phyloP scores from a whole-genome alignment of 495 filamentous ascomycete genomes.

The Cercophora samala region DNA sequence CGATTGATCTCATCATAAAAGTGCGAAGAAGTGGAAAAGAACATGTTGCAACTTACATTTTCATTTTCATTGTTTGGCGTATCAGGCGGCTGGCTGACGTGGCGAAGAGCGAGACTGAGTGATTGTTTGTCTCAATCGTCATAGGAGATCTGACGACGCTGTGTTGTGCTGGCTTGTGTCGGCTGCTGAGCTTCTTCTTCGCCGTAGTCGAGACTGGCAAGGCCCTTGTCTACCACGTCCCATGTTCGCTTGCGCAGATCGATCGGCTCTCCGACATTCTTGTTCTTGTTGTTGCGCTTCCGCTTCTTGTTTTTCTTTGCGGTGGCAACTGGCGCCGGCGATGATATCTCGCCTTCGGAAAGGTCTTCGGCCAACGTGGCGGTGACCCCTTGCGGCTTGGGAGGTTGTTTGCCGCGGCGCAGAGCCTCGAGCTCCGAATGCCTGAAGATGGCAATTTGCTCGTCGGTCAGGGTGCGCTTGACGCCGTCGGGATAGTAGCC shows the following conservation, averaged over 20 bases:
- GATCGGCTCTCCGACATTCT: conserved; percentile 42
- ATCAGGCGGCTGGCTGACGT: neutral
- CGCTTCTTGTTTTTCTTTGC: conserved; percentile 34
- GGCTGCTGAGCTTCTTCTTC: conserved; percentile 33
- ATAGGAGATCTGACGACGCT: conserved; percentile 48
- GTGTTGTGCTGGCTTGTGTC: conserved; percentile 27
- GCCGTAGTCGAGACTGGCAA: conserved; percentile 53
- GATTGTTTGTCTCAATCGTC: conserved; percentile 39
- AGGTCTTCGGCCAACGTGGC: conserved; percentile 17
- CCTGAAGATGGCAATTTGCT: conserved; percentile 85
- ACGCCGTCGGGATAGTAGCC: conserved; percentile 88
- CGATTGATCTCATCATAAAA: conserved; percentile 57
- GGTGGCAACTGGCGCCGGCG: conserved; percentile 31
- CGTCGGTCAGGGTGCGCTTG: conserved; percentile 88
- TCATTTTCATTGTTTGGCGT: neutral
- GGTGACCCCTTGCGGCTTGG: conserved; percentile 21
- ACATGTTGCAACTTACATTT: conserved; percentile 17
- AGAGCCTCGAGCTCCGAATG: conserved; percentile 81
- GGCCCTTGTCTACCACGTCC: conserved; percentile 52
- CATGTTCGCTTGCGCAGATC: conserved; percentile 58
- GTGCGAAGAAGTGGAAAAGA: conserved; percentile 9
- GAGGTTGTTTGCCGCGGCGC: conserved; percentile 45
- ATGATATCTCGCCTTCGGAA: conserved; percentile 32
- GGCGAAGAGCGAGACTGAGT: neutral
- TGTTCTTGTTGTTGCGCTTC: conserved; percentile 35